Evolutionary conservation across 1,284 basidiomycete species (phyloP).

Genomic region (Rhodotorula sp.): DNA sequence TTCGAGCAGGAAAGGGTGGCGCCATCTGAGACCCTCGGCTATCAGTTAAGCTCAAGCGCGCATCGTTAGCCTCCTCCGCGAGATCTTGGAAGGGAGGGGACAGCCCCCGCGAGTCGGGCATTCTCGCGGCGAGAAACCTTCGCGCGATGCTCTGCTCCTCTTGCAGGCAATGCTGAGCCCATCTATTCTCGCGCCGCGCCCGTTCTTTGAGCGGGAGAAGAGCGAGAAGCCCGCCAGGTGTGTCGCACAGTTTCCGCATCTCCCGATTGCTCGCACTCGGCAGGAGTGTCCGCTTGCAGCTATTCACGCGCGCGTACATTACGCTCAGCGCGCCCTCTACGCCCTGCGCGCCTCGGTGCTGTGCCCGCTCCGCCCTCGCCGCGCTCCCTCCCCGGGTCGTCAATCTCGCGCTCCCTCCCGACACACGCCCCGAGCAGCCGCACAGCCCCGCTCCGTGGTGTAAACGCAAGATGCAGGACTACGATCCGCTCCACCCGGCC

Average conservation of each 20-base stretch:
- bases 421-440: neutral
- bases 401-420: neutral
- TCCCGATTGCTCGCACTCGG: neutral
- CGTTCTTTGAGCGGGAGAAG: neutral
- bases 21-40: neutral
- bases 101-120: too few relatives aligned
- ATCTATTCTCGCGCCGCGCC: neutral
- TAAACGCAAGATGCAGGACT: slow-evolving; percentile 8
- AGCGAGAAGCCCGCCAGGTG: neutral
- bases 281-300: neutral
- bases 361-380: neutral
- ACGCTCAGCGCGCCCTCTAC: neutral
- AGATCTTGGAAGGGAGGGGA: neutral
- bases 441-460: neutral
- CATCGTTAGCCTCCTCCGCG: neutral
- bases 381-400: neutral
- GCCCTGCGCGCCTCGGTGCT: slow-evolving; percentile 3
- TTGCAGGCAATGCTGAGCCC: neutral
- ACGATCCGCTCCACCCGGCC: slow-evolving; percentile 7
- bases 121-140: too few relatives aligned
- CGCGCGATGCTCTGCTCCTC: neutral
- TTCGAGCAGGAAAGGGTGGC: neutral
- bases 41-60: neutral
- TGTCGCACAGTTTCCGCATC: too few relatives aligned
- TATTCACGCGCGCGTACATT: neutral